Percentiles rank a stretch among this genome's conserved stretches.
Evolutionary conservation across 108 stramenopile species (phyloP).

Genomic region (Nitzschia sp.): DNA sequence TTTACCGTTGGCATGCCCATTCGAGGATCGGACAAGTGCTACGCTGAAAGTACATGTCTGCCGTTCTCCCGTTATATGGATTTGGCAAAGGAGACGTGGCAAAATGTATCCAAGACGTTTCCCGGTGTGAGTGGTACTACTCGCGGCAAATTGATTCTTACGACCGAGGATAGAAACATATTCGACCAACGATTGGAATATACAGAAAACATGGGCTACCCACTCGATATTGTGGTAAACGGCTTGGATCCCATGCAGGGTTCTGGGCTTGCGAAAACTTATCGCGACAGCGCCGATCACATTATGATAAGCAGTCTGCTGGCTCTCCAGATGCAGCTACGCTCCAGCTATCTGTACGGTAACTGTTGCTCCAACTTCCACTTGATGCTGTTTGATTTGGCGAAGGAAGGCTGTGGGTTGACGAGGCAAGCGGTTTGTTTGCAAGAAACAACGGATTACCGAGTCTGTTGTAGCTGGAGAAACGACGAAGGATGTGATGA

Average conservation of each 20-base stretch:
- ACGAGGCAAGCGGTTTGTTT: background rate
- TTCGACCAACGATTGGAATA: constrained; percentile 5
- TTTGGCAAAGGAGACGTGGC: constrained; percentile 3
- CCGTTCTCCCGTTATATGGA: constrained; percentile 28
- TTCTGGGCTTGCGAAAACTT: constrained; percentile 4
- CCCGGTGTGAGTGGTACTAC: background rate
- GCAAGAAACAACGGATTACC: constrained; percentile 10
- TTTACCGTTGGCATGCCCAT: constrained; percentile 35
- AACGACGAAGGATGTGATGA: background rate
- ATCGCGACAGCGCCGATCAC: constrained; percentile 16
- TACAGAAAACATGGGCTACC: constrained; percentile 10
- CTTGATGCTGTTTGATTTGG: constrained; percentile 20
- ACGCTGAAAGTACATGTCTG: constrained; percentile 27
- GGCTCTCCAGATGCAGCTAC: constrained; percentile 29
- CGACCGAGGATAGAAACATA: constrained; percentile 20
- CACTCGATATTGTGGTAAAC: constrained; percentile 19
- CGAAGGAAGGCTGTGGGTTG: constrained; percentile 24
- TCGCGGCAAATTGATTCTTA: constrained; percentile 16
- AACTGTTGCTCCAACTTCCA: constrained; percentile 45
- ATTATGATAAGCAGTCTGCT: constrained; percentile 24
- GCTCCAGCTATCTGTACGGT: constrained; percentile 17
- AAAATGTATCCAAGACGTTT: background rate
- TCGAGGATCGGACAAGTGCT: constrained; percentile 39
- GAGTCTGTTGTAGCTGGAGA: constrained; percentile 9
- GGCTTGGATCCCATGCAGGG: constrained; percentile 22